A percentile compares a stretch with the other conserved stretches of the same genome.
Evolutionary conservation across 2,329 filamentous ascomycete species (phyloP).

Genomic region (Sclerotinia spermophila): DNA sequence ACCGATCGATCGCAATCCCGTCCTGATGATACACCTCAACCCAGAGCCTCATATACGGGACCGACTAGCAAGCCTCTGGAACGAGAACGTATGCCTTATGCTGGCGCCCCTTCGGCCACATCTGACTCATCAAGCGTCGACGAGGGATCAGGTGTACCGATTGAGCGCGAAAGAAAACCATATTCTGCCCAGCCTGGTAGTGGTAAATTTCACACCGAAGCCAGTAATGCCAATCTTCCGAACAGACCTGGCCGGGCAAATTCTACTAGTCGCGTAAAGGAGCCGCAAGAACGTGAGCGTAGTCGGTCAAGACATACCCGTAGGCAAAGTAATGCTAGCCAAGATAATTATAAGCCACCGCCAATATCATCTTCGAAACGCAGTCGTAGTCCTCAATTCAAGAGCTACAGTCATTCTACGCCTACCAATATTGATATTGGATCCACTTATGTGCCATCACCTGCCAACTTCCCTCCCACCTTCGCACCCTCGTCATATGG

Average conservation of each 20-base stretch:
- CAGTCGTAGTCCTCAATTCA: conserved; percentile 30
- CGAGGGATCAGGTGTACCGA: conserved; percentile 42
- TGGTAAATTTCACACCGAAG: conserved; percentile 53
- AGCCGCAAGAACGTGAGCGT: conserved; percentile 14
- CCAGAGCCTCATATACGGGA: conserved; percentile 26
- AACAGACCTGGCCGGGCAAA: conserved; percentile 26
- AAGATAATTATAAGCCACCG: conserved; percentile 23
- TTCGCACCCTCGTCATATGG: conserved; percentile 26
- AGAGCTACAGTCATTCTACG: conserved; percentile 32
- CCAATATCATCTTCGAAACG: conserved; percentile 19
- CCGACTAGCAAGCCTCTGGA: conserved; percentile 36
- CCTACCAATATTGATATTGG: conserved; percentile 28
- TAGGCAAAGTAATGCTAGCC: conserved; percentile 27
- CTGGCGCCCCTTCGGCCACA: conserved; percentile 31
- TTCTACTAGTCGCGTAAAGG: conserved; percentile 28
- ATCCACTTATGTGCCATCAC: conserved; percentile 19
- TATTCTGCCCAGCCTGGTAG: conserved; percentile 57
- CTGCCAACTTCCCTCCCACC: conserved; percentile 19
- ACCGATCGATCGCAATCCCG: conserved; percentile 25
- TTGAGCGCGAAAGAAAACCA: conserved; percentile 64
- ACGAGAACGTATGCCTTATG: conserved; percentile 41
- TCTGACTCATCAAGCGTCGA: conserved; percentile 42
- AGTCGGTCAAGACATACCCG: conserved; percentile 20
- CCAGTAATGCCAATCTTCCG: conserved; percentile 23
- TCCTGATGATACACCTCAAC: conserved; percentile 28